A percentile compares a stretch with the other conserved stretches of the same genome.
These are phyloP conservation scores for Cladobotryum protrusum DNA, from an alignment of 2,329 filamentous ascomycete genomes.

Conservation along the genomic window DNA sequence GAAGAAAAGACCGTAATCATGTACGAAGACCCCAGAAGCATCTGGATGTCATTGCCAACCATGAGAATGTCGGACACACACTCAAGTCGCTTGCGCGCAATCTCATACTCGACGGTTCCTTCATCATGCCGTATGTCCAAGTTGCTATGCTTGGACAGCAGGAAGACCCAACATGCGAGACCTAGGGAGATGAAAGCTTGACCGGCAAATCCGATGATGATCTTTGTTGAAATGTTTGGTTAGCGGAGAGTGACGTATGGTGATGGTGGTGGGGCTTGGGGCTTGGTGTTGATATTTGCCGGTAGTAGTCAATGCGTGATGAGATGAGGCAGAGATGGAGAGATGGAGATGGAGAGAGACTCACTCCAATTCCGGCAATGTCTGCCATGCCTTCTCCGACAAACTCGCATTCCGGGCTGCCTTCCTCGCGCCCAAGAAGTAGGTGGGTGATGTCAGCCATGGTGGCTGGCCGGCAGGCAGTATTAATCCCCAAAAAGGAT, in stretches of 20 bases:
- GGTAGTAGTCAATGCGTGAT: too few species aligned
- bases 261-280: neutral
- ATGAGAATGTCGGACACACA: slow-evolving; percentile 28
- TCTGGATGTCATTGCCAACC: slow-evolving; percentile 28
- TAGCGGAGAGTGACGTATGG: too few species aligned
- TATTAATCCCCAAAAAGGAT: too few species aligned
- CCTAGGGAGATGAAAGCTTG: slow-evolving; percentile 17
- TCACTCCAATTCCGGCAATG: slow-evolving; percentile 27
- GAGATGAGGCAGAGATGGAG: neutral
- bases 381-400: slow-evolving; percentile 24
- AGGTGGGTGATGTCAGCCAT: too few species aligned
- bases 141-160: slow-evolving; percentile 23
- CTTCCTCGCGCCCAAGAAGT: neutral
- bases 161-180: slow-evolving; percentile 28
- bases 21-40: slow-evolving; percentile 25
- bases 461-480: too few species aligned
- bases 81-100: slow-evolving; percentile 25
- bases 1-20: slow-evolving; percentile 24
- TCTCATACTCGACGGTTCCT: slow-evolving; percentile 20
- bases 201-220: slow-evolving; percentile 26
- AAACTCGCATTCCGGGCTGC: slow-evolving; percentile 15
- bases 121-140: slow-evolving; percentile 22
- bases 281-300: neutral
- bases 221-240: slow-evolving; percentile 13
- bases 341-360: slow-evolving; percentile 6